A percentile compares a stretch with the other conserved stretches of the same genome.
Conservation (phyloP, 495 filamentous ascomycete species). For the Aspergillus taichungensis region DNA sequence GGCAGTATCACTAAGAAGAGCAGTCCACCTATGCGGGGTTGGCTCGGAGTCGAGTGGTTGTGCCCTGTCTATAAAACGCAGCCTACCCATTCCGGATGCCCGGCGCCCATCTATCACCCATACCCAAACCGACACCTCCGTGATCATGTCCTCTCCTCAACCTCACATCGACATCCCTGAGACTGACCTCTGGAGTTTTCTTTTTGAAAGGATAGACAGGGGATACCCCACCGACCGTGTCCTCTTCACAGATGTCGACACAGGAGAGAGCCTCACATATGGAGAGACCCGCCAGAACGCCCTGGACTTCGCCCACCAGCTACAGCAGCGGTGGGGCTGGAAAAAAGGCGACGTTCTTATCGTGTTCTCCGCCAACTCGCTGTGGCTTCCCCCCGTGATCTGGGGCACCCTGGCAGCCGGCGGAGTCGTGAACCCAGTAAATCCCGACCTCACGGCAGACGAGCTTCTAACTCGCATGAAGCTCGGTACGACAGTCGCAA, state of each 20-base stretch:
- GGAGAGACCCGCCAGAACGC: constrained; percentile 48
- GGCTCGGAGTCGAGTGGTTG: no score
- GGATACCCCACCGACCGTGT: constrained; percentile 5
- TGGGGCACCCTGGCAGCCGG: constrained; percentile 73
- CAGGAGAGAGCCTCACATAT: constrained; percentile 58
- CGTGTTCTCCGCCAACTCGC: constrained; percentile 56
- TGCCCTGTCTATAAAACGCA: no score
- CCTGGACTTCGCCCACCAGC: constrained; percentile 60
- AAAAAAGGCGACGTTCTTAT: constrained; percentile 62
- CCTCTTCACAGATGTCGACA: constrained; percentile 44
- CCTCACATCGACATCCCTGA: constrained; percentile 52
- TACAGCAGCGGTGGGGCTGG: constrained; percentile 61
- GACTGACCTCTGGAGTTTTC: constrained; percentile 57
- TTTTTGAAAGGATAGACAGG: constrained; percentile 21
- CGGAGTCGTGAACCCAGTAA: constrained; percentile 65
- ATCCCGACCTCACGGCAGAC: constrained; percentile 67
- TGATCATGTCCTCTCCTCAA: constrained; percentile 24
- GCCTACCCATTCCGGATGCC: no score
- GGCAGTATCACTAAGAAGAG: no score
- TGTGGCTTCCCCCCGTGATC: constrained; percentile 54
- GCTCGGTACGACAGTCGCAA: constrained; percentile 62
- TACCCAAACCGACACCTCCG: no score
- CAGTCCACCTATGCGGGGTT: no score
- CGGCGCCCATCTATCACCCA: no score
- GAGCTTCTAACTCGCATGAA: constrained; percentile 75